Conservation (phyloP, 1,284 basidiomycete genomes). For the Cystobasidium slooffiae region DNA sequence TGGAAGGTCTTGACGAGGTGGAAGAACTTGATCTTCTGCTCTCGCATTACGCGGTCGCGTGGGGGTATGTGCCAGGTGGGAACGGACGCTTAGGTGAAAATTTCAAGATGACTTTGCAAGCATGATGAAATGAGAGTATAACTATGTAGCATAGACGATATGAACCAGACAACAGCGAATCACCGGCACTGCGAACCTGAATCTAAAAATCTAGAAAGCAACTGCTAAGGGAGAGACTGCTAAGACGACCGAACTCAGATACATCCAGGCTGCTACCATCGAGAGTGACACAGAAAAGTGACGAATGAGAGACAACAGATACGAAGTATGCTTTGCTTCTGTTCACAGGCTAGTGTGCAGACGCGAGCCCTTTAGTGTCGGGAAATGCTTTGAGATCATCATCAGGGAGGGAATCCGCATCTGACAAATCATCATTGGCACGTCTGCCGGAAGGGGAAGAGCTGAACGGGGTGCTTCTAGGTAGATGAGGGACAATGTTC, state of each 20-base stretch:
- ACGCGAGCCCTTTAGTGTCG: neutral
- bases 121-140: neutral
- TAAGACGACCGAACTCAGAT: no score
- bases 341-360: no score
- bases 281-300: no score
- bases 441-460: neutral
- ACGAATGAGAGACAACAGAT: no score
- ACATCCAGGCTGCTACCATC: no score
- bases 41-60: slow-evolving; percentile 82
- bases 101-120: neutral
- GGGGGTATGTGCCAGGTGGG: slow-evolving; percentile 61
- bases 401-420: neutral
- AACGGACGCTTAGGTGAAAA: neutral
- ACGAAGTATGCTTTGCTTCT: no score
- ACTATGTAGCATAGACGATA: slow-evolving; percentile 30
- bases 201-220: no score
- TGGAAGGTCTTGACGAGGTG: slow-evolving; percentile 86
- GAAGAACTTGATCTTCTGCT: slow-evolving; percentile 89
- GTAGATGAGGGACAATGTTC: neutral
- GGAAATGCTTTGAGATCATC: neutral
- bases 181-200: no score
- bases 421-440: neutral
- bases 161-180: neutral
- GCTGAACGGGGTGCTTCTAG: neutral
- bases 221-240: no score